Conservation (phyloP, 768 basidiomycete species). For the Nevesoporus exiguus region DNA sequence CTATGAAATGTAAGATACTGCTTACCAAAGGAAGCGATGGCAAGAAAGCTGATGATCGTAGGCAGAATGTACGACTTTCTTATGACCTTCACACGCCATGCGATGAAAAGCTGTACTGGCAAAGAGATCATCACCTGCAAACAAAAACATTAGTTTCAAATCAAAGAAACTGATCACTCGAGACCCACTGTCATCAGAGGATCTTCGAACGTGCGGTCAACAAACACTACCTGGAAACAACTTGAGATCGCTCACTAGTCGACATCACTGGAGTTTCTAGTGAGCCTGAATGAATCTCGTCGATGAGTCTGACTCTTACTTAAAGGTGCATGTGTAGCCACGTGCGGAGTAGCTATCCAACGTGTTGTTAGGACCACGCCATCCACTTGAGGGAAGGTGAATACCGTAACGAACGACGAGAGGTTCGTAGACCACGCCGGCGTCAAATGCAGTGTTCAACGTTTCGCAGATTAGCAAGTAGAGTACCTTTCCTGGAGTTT, state of each 20-base stretch:
- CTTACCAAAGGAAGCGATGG: constrained; percentile 10
- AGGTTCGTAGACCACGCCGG: constrained; percentile 44
- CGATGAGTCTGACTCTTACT: neutral
- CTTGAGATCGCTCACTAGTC: constrained; percentile 6
- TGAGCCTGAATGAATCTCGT: constrained; percentile 20
- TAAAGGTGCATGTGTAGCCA: neutral
- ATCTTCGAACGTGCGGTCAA: constrained; percentile 28
- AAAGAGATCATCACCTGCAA: constrained; percentile 42
- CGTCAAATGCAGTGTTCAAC: constrained; percentile 43
- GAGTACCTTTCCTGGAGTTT: constrained; percentile 31
- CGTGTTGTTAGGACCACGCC: constrained; percentile 10
- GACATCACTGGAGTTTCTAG: constrained; percentile 7
- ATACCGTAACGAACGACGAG: constrained; percentile 47
- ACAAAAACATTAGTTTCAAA: neutral
- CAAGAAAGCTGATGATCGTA: constrained; percentile 19
- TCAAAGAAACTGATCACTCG: neutral
- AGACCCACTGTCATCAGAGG: constrained; percentile 43
- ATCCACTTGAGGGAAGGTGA: neutral
- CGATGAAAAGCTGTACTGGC: constrained; percentile 47
- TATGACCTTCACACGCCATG: constrained; percentile 40
- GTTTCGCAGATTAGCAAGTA: constrained; percentile 40
- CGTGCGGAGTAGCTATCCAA: constrained; percentile 23
- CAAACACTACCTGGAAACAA: neutral
- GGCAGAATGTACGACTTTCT: constrained; percentile 29
- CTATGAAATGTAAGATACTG: neutral